Base-by-base conservation (phyloP, 2,329 filamentous ascomycete genomes). In the Ophioceras dolichostomum region DNA sequence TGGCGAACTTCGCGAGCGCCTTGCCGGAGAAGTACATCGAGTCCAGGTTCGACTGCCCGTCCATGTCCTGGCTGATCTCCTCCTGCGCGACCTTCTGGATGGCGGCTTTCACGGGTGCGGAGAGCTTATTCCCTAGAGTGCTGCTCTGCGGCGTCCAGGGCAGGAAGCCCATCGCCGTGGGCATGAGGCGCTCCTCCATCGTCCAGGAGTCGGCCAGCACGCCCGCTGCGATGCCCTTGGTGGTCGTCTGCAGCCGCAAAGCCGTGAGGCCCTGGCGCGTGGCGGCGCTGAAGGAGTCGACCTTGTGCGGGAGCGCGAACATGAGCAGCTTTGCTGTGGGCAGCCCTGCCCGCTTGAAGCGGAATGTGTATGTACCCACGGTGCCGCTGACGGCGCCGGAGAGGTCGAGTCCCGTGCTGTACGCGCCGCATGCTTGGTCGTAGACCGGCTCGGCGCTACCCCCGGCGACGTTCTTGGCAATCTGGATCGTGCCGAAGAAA, bases 1-100 rank as follows among this genome's bases (percentile, higher is more conserved):
- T 64, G 1, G 81, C 83, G 55, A 86, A 88, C 53, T 89, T 89
- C 43, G 78, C 80, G 14, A 91, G 60, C 1, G 76, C 74, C 66
- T 89, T 96, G 47, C 91, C 91, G 47, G 83, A 83, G 57, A 81
- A 95, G 58, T 96, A 96, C 76, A 94, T 88, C 27, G 86, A 94
- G 53, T 89, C 73, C 26, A 84, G 64, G 44, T 91, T 74, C 5
- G 76, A 76, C 50, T 91, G 79, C 0, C 64, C 62, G n/a, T 65
- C 57, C 57, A 95, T 84, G 52, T 87, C 70, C 57, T 91, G 79
- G 1, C 73, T 70, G 1, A 94, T 62, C 55, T 98, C 91, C 16
- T 67, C 70, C n/a, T 68, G 64, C 2, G 85, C 82, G 8, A 78
- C 65, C 2, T 68, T 62, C 26, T 63, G 60, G 39, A 93, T 80